These are phyloP conservation scores for Ulota crispa DNA, from an alignment of 225 moss, liverwort and hornwort species.

Conservation along the genomic window DNA sequence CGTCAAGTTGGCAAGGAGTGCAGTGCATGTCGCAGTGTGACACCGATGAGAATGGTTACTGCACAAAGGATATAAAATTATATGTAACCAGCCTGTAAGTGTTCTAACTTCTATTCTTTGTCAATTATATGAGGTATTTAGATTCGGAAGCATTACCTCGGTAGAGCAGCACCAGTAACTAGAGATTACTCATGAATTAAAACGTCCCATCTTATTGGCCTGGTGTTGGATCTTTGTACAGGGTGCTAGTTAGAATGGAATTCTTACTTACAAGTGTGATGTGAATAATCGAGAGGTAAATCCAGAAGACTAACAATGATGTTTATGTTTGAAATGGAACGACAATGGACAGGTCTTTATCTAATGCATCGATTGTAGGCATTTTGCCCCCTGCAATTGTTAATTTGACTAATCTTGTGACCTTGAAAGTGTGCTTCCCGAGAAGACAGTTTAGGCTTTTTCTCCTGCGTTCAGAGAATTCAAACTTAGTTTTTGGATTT, in stretches of 20 bases:
- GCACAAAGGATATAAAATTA: rapidly evolving
- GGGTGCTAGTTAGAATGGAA: background rate
- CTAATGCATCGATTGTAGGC: conserved; percentile 36
- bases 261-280: background rate
- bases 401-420: rapidly evolving
- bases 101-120: background rate
- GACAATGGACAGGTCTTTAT: conserved; percentile 8
- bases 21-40: background rate
- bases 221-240: background rate
- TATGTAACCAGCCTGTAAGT: conserved; percentile 3
- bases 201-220: background rate
- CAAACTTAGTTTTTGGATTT: background rate
- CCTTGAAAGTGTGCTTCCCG: conserved; percentile 5
- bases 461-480: background rate
- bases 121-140: background rate
- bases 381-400: background rate
- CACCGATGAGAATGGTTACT: background rate
- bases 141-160: background rate
- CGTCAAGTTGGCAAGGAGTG: conserved; percentile 29
- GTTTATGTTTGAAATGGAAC: background rate
- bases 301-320: background rate
- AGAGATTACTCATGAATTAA: background rate
- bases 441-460: background rate
- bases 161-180: background rate
- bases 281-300: background rate